phyloP scores from a whole-genome alignment of 306 rosid species.

The Fagus sylvatica region DNA sequence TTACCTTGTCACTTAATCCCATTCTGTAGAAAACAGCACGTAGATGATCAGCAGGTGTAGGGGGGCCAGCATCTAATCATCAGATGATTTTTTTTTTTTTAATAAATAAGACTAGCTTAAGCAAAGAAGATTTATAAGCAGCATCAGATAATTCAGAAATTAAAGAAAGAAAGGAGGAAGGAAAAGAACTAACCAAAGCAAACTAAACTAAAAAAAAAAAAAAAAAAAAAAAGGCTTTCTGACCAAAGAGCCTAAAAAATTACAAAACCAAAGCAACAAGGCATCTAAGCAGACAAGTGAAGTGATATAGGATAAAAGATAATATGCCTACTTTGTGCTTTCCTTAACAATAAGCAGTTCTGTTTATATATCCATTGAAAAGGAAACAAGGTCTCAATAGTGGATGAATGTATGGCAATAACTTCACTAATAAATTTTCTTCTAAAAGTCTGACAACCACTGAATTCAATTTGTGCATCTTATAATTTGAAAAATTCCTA shows the following conservation, averaged over 20 bases:
- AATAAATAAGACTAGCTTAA: neutral
- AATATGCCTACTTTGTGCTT: neutral
- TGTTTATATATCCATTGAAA: neutral
- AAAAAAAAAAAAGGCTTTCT: too few species aligned
- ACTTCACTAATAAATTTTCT: neutral
- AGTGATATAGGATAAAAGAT: neutral
- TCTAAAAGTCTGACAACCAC: neutral
- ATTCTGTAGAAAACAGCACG: slow-evolving; percentile 92
- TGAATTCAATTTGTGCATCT: neutral
- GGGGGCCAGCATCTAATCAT: slow-evolving; percentile 80
- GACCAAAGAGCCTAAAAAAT: neutral
- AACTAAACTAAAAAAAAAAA: neutral
- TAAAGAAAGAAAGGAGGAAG: neutral
- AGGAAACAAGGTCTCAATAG: neutral
- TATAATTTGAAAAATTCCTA: too few species aligned
- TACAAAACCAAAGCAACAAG: neutral
- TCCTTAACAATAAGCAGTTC: neutral
- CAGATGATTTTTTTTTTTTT: neutral
- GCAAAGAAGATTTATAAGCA: neutral
- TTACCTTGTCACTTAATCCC: slow-evolving; percentile 90
- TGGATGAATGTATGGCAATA: neutral
- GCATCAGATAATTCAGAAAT: neutral
- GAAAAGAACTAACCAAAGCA: neutral
- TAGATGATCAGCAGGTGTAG: slow-evolving; percentile 95
- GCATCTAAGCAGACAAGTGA: neutral